Evolutionary conservation across 176 grass and related monocot genomes (phyloP), one percentile per base, ranked within the genome.

Genomic region (Aegilops longissima): DNA sequence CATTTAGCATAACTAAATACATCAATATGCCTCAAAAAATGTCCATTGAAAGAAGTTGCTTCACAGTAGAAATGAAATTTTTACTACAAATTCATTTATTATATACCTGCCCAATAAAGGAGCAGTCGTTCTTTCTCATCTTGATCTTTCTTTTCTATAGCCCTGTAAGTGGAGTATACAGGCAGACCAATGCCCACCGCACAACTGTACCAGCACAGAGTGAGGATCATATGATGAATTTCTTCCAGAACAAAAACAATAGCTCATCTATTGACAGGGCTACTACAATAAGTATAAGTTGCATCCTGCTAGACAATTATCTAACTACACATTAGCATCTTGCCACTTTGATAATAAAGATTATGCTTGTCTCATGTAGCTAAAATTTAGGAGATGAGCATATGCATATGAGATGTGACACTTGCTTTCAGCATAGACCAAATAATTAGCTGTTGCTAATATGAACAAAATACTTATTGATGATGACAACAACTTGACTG

Each of bases 81-180:
- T 54, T 25, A 58, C 25, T 29, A 52, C 13, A 40, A 73, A 75
- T 68, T 17, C 45, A 79, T 42, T 70, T 34, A 75, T 70, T 27
- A 87, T 87, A 27, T 52, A 98, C 97, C 94, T 94, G 94, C 89
- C 97, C 97, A 98, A 94, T 96, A 98, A 70, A 96, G 80, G 39
- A 98, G 97, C 83, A 93, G 85, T 51, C 87, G 88, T 61, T 98
- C 97, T 92, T 91, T 93, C 39, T 92, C 92, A 77, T 82, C 90
- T 80, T 86, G 76, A 87, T 96, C 92, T 84, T 98, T 94, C 80
- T 98, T 94, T 76, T 98, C 94, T 68, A 98, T 98, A 79, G 97
- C 97, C 89, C 87, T 98, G 80, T 94, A 96, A 79, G 97, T 98
- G 31, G 88, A 96, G 87, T 98, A 98, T 3, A 98, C 80, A 82